Percentiles rank a stretch among this genome's conserved stretches.
phyloP scores from a whole-genome alignment of 2,329 filamentous ascomycete species.

The Keithomyces neogunnii region DNA sequence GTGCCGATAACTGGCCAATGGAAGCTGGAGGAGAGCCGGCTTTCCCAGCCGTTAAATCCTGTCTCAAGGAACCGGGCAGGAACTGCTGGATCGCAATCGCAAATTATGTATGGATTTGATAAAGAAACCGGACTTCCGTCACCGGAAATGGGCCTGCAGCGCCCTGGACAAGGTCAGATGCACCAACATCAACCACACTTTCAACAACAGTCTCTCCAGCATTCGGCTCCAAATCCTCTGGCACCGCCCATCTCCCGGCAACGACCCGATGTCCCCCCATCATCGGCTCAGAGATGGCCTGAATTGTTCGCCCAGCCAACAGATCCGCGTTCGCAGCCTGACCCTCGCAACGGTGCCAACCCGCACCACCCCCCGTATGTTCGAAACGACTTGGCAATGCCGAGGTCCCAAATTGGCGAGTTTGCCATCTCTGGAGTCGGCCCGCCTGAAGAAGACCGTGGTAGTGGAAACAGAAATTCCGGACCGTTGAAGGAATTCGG shows the following conservation, averaged over 20 bases:
- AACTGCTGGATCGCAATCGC: constrained; percentile 21
- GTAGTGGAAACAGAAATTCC: constrained; percentile 28
- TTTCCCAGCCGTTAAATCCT: constrained; percentile 38
- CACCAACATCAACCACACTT: constrained; percentile 13
- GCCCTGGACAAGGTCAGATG: constrained; percentile 11
- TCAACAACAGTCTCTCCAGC: background rate
- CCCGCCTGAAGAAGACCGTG: constrained; percentile 27
- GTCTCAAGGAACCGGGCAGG: constrained; percentile 25
- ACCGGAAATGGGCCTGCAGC: constrained; percentile 8
- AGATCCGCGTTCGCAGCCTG: constrained; percentile 4
- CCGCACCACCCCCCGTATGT: constrained; percentile 10
- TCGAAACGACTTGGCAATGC: constrained; percentile 20
- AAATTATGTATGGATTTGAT: constrained; percentile 32
- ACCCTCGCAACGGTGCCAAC: constrained; percentile 9
- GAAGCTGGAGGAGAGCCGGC: constrained; percentile 46
- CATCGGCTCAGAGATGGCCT: constrained; percentile 41
- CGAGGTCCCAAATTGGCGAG: constrained; percentile 31
- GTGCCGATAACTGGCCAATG: constrained; percentile 38
- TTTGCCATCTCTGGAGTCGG: constrained; percentile 27
- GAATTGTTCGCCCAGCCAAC: constrained; percentile 30
- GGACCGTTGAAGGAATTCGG: constrained; percentile 45
- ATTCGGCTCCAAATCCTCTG: background rate
- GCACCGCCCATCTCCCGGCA: background rate
- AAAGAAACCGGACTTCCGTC: constrained; percentile 39
- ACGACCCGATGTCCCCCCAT: constrained; percentile 36